These are phyloP conservation scores for Allium cepa DNA, from an alignment of 106 monocot genomes.

Conservation along the genomic window DNA sequence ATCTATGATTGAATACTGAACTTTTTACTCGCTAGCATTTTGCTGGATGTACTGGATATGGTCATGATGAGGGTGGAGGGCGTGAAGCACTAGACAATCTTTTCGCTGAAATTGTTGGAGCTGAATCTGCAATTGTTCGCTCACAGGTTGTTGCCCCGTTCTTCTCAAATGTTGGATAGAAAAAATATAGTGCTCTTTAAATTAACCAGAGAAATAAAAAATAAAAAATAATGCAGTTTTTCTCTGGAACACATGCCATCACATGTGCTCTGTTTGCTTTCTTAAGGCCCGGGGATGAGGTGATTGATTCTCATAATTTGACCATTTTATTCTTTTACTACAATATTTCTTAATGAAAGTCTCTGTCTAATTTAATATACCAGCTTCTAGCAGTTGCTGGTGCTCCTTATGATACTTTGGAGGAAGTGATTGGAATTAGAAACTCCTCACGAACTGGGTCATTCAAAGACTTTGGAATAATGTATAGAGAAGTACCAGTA, in stretches of 20 bases:
- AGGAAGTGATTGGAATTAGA: constrained; percentile 92
- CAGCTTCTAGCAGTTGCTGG: constrained; percentile 89
- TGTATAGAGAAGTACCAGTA: constrained; percentile 79
- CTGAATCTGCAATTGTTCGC: constrained; percentile 92
- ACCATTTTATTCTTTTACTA: not conserved
- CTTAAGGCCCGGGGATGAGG: constrained; percentile 88
- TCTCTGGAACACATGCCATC: constrained; percentile 95
- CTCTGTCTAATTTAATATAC: constrained; percentile 9
- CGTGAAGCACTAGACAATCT: constrained; percentile 69
- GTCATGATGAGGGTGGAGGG: constrained; percentile 91
- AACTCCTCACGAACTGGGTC: constrained; percentile 52
- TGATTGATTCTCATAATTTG: constrained; percentile 9
- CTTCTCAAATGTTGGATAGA: not conserved
- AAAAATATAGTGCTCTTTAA: not conserved
- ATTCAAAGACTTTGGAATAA: constrained; percentile 71
- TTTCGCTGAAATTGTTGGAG: constrained; percentile 90
- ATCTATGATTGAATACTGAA: too few species aligned
- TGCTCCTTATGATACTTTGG: constrained; percentile 87
- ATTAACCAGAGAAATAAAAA: too few species aligned
- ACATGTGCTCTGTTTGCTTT: constrained; percentile 87
- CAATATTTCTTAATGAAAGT: constrained; percentile 5
- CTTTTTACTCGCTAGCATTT: constrained; percentile 46
- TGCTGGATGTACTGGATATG: constrained; percentile 83
- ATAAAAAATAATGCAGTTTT: constrained; percentile 42
- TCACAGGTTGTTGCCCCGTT: constrained; percentile 55